Base-by-base conservation (phyloP, 1,139 yeast genomes). In the Groenewaldozyma auringiensis region DNA sequence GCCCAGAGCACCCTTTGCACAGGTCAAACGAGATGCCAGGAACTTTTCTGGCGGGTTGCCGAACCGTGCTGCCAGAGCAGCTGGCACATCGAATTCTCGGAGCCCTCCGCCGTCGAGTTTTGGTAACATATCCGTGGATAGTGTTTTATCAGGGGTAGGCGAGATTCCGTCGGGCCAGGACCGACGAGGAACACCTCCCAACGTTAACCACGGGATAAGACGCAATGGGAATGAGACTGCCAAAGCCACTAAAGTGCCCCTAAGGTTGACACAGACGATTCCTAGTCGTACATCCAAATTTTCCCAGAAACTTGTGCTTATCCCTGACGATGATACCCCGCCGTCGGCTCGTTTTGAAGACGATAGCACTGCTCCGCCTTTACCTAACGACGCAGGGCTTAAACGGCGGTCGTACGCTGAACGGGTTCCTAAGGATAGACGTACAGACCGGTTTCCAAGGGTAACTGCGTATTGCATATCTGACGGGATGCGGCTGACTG, bases 381-480 rank as follows among this genome's bases (percentile, higher is more conserved):
- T 44, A 9, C 52, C 57, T n/a, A 40, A 45, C 6, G 47, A 35
- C 6, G 46, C 56, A 32, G 39, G 46, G 66, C 69, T 62, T 61
- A 70, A 47, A 42, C 60, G 84, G 38, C 38, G 32, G 39, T 76
- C 88, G 1, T 67, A 83, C 42, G 89, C 89, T 1, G 94, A 84
- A 56, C 65, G 77, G 45, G 70, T 80, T 74, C 76, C 84, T 4
- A 80, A 81, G 54, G 88, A 80, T 43, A 72, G 74, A 35, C 66
- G 89, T 50, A 84, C 81, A 2, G 79, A 75, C 35, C 84, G 79
- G 53, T 76, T 83, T 54, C 80, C 95, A 31, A 67, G 97, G 49
- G 87, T 88, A 53, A 88, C 97, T 0, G 96, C 96, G 0, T 89
- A 89, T 62, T 78, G 87, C 55, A 81, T 88, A 6, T 81, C 95